Percentiles rank a stretch among this genome's conserved stretches.
Evolutionary conservation across 306 rosid species (phyloP).

Genomic region (Quillaja saponaria): DNA sequence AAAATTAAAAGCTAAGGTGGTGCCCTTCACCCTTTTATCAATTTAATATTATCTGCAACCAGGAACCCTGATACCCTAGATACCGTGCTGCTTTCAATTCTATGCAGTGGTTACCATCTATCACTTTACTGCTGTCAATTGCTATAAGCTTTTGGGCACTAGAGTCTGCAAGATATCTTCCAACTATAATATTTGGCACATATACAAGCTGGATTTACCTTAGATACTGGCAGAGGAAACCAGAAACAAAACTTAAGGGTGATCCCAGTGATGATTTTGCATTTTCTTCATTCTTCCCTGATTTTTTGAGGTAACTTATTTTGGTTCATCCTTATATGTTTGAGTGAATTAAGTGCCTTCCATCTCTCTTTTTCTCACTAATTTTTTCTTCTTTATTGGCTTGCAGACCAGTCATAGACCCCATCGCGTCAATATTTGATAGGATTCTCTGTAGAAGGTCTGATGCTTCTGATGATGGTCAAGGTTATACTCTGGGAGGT

Average conservation of each 20-base stretch:
- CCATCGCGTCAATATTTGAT: constrained; percentile 78
- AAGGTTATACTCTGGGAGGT: constrained; percentile 53
- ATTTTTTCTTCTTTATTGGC: constrained; percentile 27
- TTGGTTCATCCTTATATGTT: constrained; percentile 1
- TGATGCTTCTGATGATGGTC: constrained; percentile 43
- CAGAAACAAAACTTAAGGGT: constrained; percentile 82
- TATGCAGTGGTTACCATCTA: constrained; percentile 85
- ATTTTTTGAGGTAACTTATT: constrained; percentile 57
- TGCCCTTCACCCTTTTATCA: not conserved
- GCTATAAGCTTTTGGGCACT: constrained; percentile 64
- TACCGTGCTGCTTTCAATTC: constrained; percentile 29
- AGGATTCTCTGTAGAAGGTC: constrained; percentile 87
- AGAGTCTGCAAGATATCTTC: constrained; percentile 77
- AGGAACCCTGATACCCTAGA: constrained; percentile 25
- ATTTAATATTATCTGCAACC: not conserved
- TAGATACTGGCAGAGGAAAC: constrained; percentile 91
- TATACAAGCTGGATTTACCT: constrained; percentile 96
- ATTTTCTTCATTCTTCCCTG: constrained; percentile 91
- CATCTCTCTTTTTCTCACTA: constrained; percentile 18
- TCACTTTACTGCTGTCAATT: constrained; percentile 51
- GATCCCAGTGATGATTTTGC: constrained; percentile 97
- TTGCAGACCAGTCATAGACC: constrained; percentile 82
- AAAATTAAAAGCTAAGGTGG: constrained; percentile 72
- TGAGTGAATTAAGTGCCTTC: constrained; percentile 13
- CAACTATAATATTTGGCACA: constrained; percentile 78